These are phyloP conservation scores for Apostasia shenzhenica DNA, from an alignment of 106 monocot genomes.

Conservation along the genomic window DNA sequence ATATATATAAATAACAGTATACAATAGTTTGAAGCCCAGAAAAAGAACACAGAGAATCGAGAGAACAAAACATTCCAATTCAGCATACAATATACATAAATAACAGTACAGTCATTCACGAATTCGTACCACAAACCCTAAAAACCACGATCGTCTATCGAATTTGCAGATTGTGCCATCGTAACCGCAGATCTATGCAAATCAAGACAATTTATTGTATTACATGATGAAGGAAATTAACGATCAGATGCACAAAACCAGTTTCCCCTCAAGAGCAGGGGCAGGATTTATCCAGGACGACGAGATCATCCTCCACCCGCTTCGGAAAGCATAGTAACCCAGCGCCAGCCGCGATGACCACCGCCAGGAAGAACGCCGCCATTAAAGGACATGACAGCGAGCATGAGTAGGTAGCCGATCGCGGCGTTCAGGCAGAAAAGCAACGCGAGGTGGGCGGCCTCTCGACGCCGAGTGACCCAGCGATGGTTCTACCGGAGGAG, in stretches of 20 bases:
- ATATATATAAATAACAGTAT: too few species aligned
- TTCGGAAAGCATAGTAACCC: slow-evolving; percentile 75
- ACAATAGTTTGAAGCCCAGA: too few species aligned
- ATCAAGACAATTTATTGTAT: too few species aligned
- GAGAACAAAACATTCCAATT: too few species aligned
- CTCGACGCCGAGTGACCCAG: slow-evolving; percentile 14
- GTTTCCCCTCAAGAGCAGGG: slow-evolving; percentile 50
- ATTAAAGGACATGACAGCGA: slow-evolving; percentile 96
- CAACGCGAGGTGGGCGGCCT: slow-evolving; percentile 21
- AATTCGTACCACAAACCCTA: too few species aligned
- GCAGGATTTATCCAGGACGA: slow-evolving; percentile 48
- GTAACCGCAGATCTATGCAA: too few species aligned
- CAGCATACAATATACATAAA: too few species aligned
- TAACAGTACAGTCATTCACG: too few species aligned
- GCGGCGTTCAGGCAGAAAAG: slow-evolving; percentile 74
- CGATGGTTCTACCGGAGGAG: slow-evolving; percentile 20
- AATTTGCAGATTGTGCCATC: too few species aligned
- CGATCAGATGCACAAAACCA: background rate
- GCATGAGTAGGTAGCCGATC: slow-evolving; percentile 90
- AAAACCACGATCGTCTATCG: too few species aligned
- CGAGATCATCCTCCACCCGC: slow-evolving; percentile 49
- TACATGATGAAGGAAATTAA: background rate
- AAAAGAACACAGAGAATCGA: too few species aligned
- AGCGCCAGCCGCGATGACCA: slow-evolving; percentile 44
- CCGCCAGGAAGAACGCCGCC: slow-evolving; percentile 65